Evolutionary conservation across 208 protist species (phyloP), one percentile per base, ranked within the genome.

Genomic region (Wallacemonas rigidus): DNA sequence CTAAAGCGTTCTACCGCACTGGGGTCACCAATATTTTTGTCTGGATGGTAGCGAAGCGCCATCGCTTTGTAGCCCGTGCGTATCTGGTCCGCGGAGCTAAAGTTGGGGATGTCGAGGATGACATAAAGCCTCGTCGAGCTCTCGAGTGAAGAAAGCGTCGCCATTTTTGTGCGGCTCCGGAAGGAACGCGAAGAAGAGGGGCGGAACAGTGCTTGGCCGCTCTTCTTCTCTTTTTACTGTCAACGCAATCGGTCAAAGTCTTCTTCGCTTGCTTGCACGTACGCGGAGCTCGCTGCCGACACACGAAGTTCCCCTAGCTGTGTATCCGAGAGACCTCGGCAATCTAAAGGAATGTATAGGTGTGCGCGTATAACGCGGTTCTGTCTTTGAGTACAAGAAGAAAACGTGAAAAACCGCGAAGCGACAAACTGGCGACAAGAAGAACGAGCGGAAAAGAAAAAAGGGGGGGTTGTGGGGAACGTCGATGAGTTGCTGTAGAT

Each of bases 31-130:
- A 88, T 73, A 64, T 98, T 99, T 72, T 97, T 97, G 79, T 99
- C 98, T 7, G 98, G 98, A 74, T 99, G 98, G 65, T 95, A 99
- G 51, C 97, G 87, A 7, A 98, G 81, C 5, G 95, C 97, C n/a
- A 98, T 74, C 14, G 93, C 80, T 56, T 95, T 94, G 81, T 99
- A 99, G 9, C 92, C 94, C 39, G 80, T 84, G 11, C 98, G 97
- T 36, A 99, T 95, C 57, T 95, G 90, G 9, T 93, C 89, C 26
- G 75, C 67, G 35, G 77, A 74, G 48, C 95, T 97, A 73, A 96
- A 96, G 71, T 93, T 75, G 39, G 81, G 51, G 17, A 99, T 76
- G 55, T 87, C 77, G 2, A 99, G 71, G 3, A 95, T 82, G 58
- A 94, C 84, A 67, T 99, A 99, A 17, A 92, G 78, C 11, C 81